Evolutionary conservation across 805 yeast species (phyloP).

Genomic region (Metschnikowia dekortorum): DNA sequence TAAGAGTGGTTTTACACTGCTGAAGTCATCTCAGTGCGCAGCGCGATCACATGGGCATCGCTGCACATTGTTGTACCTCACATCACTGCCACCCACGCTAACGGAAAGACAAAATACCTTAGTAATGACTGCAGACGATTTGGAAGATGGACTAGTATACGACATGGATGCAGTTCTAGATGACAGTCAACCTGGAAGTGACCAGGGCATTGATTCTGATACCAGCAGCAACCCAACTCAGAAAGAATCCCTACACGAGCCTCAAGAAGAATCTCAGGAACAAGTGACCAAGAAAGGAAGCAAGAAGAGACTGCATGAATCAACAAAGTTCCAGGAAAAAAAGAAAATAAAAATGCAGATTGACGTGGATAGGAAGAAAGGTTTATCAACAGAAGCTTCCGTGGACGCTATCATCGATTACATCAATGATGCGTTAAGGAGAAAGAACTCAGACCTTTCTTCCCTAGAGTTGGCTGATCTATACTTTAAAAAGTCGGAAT

Average conservation of each 20-base stretch:
- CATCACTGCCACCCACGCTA: not conserved
- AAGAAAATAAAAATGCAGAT: constrained; percentile 65
- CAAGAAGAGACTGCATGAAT: constrained; percentile 25
- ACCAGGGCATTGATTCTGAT: constrained; percentile 9
- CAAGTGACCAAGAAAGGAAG: not conserved
- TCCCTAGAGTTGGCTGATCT: constrained; percentile 70
- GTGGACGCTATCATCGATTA: constrained; percentile 64
- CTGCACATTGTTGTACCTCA: not conserved
- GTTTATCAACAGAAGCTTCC: constrained; percentile 46
- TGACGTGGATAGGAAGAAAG: constrained; percentile 54
- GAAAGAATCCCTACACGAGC: not conserved
- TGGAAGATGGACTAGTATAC: constrained; percentile 75
- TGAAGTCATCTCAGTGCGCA: constrained; percentile 1
- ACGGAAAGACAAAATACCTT: not conserved
- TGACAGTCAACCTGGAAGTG: constrained; percentile 6
- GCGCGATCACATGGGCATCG: constrained; percentile 1
- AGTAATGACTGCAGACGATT: constrained; percentile 48
- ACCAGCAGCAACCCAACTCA: not conserved
- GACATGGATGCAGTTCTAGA: constrained; percentile 36
- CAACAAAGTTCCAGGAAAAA: constrained; percentile 51
- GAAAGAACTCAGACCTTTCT: constrained; percentile 60
- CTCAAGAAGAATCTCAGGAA: not conserved
- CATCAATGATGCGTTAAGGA: constrained; percentile 57
- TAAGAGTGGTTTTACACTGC: not conserved
- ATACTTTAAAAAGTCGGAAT: constrained; percentile 51